Conservation (phyloP, 352 stramenopile species). For the Phytopythium aichiense region DNA sequence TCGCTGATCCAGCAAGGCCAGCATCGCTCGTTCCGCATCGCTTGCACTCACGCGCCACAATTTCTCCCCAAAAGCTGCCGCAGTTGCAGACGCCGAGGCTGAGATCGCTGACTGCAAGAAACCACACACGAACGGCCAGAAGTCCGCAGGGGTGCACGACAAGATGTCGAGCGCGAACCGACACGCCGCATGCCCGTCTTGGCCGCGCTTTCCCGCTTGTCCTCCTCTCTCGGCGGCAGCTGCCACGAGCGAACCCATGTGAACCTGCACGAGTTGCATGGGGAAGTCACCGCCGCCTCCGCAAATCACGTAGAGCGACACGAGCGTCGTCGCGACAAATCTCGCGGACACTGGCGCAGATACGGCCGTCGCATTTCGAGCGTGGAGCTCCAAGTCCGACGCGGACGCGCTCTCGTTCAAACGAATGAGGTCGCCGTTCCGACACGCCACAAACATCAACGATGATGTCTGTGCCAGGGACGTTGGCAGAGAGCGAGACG, state of each 20-base stretch:
- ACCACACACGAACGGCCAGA: constrained; percentile 38
- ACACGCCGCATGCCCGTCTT: constrained; percentile 5
- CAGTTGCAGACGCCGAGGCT: background rate
- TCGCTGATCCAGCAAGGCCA: constrained; percentile 4
- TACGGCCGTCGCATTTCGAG: background rate
- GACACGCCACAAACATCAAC: constrained; percentile 62
- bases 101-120: constrained; percentile 23
- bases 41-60: constrained; percentile 1
- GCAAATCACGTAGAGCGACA: constrained; percentile 64
- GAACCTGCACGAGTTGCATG: constrained; percentile 57
- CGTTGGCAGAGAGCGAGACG: constrained; percentile 15
- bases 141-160: constrained; percentile 46
- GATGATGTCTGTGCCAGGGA: constrained; percentile 12
- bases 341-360: background rate
- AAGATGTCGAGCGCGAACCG: constrained; percentile 53
- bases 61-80: background rate
- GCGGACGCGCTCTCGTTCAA: constrained; percentile 53
- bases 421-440: constrained; percentile 52
- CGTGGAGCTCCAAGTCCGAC: constrained; percentile 39
- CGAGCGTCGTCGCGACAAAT: constrained; percentile 23
- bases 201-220: background rate
- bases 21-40: constrained; percentile 4
- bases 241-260: constrained; percentile 44
- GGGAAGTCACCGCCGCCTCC: constrained; percentile 51
- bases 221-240: background rate